These are phyloP conservation scores for Endocladia muricata DNA, from an alignment of 31 red algal species.

Conservation along the genomic window DNA sequence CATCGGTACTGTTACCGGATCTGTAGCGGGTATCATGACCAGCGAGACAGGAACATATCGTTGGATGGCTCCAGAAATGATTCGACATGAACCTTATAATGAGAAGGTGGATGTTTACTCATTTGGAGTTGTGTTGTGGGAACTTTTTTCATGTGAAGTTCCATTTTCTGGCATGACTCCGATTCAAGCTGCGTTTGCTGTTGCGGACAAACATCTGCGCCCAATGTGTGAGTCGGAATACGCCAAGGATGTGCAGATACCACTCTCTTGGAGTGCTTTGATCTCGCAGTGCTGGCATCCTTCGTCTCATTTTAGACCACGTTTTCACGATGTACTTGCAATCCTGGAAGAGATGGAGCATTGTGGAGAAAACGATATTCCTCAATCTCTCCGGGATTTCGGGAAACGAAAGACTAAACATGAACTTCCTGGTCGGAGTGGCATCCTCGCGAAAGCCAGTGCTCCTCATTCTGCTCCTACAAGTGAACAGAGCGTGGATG, in stretches of 20 bases:
- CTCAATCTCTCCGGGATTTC: constrained; percentile 17
- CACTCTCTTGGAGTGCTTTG: constrained; percentile 60
- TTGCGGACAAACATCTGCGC: constrained; percentile 93
- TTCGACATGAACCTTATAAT: constrained; percentile 97
- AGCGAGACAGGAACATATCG: constrained; percentile 98
- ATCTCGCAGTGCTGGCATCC: constrained; percentile 84
- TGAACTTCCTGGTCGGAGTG: neutral
- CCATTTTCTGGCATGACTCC: constrained; percentile 91
- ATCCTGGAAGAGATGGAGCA: constrained; percentile 86
- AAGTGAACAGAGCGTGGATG: constrained; percentile 2
- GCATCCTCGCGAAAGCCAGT: too few relatives aligned
- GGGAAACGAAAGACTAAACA: neutral
- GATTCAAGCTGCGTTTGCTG: constrained; percentile 98
- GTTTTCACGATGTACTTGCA: constrained; percentile 58
- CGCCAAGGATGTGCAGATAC: constrained; percentile 59
- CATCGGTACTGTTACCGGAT: constrained; percentile 48
- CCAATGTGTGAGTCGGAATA: constrained; percentile 72
- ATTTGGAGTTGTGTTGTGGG: constrained; percentile 94
- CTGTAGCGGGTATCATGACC: constrained; percentile 89
- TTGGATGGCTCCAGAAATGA: constrained; percentile 98
- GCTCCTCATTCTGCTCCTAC: neutral
- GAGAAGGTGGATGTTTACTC: constrained; percentile 96
- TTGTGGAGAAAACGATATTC: constrained; percentile 37
- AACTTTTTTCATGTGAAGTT: constrained; percentile 96
- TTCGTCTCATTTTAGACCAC: constrained; percentile 59